Conservation (phyloP, 345 rosid species). For the Melaleuca quinquenervia region DNA sequence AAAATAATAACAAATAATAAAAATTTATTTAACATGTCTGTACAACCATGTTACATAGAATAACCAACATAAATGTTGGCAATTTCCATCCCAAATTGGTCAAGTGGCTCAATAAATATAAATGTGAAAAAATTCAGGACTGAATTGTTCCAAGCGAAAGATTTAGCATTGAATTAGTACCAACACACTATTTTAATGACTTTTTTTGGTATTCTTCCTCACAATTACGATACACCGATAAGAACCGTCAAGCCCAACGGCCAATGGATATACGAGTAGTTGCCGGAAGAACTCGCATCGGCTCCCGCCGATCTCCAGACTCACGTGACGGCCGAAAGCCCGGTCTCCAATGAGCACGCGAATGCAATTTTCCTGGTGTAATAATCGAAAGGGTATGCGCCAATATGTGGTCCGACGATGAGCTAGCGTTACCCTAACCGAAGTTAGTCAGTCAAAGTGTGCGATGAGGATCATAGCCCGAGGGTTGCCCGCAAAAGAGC, state of each 20-base stretch:
- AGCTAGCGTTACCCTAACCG: background rate
- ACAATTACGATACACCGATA: accelerated
- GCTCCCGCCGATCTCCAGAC: background rate
- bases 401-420: background rate
- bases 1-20: too few species aligned
- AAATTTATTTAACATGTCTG: too few species aligned
- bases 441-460: background rate
- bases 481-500: background rate
- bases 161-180: too few species aligned
- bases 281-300: background rate
- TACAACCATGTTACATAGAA: too few species aligned
- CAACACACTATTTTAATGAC: too few species aligned
- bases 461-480: background rate
- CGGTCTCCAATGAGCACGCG: background rate
- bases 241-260: background rate
- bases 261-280: background rate
- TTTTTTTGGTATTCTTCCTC: too few species aligned
- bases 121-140: too few species aligned
- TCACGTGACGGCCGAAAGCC: background rate
- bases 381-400: too few species aligned
- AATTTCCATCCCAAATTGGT: too few species aligned
- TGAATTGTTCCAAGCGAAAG: too few species aligned
- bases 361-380: background rate
- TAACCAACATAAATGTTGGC: too few species aligned
- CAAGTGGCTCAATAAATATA: too few species aligned